These are phyloP conservation scores for Coemansia sp. DNA, from an alignment of 192 early-diverging fungal genomes.

Conservation along the genomic window DNA sequence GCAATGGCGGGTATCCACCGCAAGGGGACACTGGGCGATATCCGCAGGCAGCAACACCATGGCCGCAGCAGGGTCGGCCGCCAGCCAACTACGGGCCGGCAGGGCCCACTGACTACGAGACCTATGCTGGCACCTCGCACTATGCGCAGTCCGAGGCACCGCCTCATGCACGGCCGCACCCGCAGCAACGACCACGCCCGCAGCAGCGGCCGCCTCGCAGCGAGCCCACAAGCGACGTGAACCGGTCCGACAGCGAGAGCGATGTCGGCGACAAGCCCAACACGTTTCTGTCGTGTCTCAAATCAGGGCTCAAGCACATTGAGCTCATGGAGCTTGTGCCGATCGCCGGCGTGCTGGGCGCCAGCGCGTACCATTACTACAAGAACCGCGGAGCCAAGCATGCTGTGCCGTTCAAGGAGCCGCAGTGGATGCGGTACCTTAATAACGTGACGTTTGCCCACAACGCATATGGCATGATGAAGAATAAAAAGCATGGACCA, in stretches of 20 bases:
- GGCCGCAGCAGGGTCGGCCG: constrained; percentile 5
- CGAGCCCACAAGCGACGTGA: constrained; percentile 6
- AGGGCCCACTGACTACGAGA: constrained; percentile 16
- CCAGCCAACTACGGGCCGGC: not conserved
- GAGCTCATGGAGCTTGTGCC: constrained; percentile 27
- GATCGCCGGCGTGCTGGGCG: constrained; percentile 28
- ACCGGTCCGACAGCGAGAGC: constrained; percentile 24
- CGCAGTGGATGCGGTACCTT: constrained; percentile 36
- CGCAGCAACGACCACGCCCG: constrained; percentile 5
- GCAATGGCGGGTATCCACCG: constrained; percentile 8
- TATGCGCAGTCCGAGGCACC: constrained; percentile 8
- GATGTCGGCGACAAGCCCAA: constrained; percentile 8
- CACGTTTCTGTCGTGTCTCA: constrained; percentile 36
- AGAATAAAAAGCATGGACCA: not conserved
- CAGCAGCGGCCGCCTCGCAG: constrained; percentile 4
- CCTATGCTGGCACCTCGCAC: constrained; percentile 10
- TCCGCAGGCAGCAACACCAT: constrained; percentile 5
- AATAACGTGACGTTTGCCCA: constrained; percentile 24
- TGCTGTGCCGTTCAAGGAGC: constrained; percentile 24
- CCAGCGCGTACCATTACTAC: constrained; percentile 34
- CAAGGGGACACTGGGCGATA: constrained; percentile 9
- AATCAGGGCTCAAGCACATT: constrained; percentile 30
- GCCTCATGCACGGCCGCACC: not conserved
- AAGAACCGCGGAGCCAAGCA: constrained; percentile 17
- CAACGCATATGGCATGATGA: constrained; percentile 22